Conservation (phyloP, 768 basidiomycete genomes). For the Leccinum uliginosum region DNA sequence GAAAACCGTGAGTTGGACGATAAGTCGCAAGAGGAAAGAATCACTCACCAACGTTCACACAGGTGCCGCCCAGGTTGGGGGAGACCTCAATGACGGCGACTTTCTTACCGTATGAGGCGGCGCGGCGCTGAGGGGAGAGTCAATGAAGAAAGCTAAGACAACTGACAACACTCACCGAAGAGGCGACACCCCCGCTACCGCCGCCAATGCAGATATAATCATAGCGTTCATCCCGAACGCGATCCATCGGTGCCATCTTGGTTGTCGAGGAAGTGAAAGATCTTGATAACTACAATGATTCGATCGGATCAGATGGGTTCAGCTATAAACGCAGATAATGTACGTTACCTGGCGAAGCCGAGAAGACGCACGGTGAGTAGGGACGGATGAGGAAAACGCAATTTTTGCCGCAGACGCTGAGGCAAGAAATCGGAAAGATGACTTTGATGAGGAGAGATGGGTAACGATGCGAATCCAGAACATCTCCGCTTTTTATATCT, state of each 20-base stretch:
- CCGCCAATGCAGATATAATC: constrained; percentile 90
- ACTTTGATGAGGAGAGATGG: constrained; percentile 6
- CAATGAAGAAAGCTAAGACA: not conserved
- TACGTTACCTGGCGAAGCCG: constrained; percentile 27
- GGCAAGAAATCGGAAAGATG: constrained; percentile 6
- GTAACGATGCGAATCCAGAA: not conserved
- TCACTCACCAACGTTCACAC: constrained; percentile 90
- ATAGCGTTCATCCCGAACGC: constrained; percentile 61
- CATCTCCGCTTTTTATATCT: constrained; percentile 21
- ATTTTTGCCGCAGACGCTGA: constrained; percentile 13
- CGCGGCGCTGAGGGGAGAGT: constrained; percentile 63
- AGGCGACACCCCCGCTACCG: constrained; percentile 89
- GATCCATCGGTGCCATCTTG: constrained; percentile 72
- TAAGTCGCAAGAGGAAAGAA: not conserved
- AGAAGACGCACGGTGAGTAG: constrained; percentile 6
- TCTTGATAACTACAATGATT: constrained; percentile 41
- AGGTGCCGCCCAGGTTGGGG: constrained; percentile 83
- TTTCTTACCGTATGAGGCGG: constrained; percentile 88
- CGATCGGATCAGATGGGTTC: not conserved
- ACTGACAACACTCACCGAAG: constrained; percentile 55
- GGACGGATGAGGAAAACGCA: constrained; percentile 1
- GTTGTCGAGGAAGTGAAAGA: constrained; percentile 36
- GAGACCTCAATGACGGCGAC: constrained; percentile 84
- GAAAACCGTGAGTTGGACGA: constrained; percentile 1
- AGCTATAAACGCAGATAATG: constrained; percentile 1